Conservation (phyloP, 192 early-diverging fungal species). For the Coemansia sp. region DNA sequence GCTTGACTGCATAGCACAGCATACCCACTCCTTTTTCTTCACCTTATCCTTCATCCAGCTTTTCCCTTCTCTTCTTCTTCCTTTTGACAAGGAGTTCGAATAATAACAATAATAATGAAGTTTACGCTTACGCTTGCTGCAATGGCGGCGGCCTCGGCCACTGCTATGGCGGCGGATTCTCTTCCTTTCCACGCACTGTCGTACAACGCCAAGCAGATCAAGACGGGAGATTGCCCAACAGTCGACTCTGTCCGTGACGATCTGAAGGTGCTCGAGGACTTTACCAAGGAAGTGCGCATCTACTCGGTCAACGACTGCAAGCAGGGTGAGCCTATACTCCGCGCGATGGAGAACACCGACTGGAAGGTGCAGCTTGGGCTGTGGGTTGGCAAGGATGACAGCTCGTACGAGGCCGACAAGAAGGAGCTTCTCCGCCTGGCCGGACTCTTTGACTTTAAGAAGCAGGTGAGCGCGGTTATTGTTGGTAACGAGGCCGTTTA, state of each 20-base stretch:
- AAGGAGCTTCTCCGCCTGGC: conserved; percentile 47
- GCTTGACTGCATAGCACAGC: conserved; percentile 21
- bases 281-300: conserved; percentile 62
- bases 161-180: conserved; percentile 25
- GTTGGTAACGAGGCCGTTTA: conserved; percentile 67
- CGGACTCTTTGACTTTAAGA: conserved; percentile 43
- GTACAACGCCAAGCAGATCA: conserved; percentile 60
- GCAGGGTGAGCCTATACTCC: conserved; percentile 60
- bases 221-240: conserved; percentile 62
- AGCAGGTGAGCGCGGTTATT: conserved; percentile 58
- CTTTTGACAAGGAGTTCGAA: too few species aligned
- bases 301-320: conserved; percentile 68
- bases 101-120: conserved; percentile 26
- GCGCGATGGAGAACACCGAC: conserved; percentile 62
- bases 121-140: conserved; percentile 23
- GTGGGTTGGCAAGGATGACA: conserved; percentile 62
- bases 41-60: neutral
- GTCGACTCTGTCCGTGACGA: conserved; percentile 62
- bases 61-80: neutral
- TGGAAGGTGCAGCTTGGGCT: conserved; percentile 64
- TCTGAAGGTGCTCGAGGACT: conserved; percentile 56
- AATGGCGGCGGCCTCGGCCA: conserved; percentile 22
- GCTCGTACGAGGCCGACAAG: conserved; percentile 42
- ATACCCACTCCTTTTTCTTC: conserved; percentile 1
- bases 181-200: conserved; percentile 58